These are phyloP conservation scores for Nicotiana knightiana DNA, from an alignment of 257 asterid genomes.

Conservation along the genomic window DNA sequence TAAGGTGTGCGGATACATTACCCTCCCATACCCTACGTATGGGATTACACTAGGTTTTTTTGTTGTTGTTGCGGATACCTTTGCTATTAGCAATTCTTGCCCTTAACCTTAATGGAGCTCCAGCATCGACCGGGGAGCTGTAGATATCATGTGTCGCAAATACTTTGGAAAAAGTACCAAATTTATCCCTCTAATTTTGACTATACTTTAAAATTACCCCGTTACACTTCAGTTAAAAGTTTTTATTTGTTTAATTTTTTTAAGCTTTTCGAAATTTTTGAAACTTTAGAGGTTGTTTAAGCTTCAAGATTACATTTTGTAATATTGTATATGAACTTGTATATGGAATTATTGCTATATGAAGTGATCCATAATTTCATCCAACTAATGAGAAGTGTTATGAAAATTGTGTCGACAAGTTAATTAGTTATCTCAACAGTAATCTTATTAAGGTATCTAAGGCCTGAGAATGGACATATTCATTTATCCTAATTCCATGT, in stretches of 20 bases:
- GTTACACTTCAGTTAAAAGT: neutral
- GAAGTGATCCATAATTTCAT: constrained; percentile 4
- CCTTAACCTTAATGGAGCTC: neutral
- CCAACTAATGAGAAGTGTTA: neutral
- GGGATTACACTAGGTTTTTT: no score
- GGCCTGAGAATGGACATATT: neutral
- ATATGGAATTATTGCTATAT: neutral
- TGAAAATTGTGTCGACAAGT: neutral
- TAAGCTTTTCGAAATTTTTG: neutral
- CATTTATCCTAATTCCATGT: neutral
- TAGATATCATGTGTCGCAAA: neutral
- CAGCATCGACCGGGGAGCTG: neutral
- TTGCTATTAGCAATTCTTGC: no score
- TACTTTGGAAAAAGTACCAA: neutral
- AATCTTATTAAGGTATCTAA: neutral
- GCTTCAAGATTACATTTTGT: neutral
- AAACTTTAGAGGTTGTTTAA: no score
- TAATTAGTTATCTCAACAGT: neutral
- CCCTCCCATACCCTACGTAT: no score
- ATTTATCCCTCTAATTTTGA: neutral
- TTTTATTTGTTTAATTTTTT: no score
- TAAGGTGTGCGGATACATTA: no score
- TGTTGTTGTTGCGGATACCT: no score
- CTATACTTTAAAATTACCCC: neutral
- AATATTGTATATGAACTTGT: neutral